Percentiles rank a stretch among this genome's conserved stretches.
Conservation (phyloP, 176 grass and related monocot species). For the Neostapfia colusana region DNA sequence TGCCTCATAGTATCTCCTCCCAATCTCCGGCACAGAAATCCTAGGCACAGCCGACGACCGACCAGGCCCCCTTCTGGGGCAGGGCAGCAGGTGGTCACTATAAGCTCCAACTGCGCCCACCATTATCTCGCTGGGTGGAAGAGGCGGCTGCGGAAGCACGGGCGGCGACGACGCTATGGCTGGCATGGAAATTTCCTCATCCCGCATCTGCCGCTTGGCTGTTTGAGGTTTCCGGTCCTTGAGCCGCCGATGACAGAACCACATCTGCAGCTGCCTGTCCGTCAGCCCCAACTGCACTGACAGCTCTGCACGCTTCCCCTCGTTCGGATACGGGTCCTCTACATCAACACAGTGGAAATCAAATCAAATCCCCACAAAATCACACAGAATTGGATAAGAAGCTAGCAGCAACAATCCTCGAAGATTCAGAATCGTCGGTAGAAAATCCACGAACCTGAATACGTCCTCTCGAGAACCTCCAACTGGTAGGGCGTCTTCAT, state of each 20-base stretch:
- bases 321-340: constrained; percentile 73
- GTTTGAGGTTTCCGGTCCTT: constrained; percentile 70
- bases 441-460: constrained; percentile 53
- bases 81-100: constrained; percentile 31
- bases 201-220: constrained; percentile 41
- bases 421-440: background rate
- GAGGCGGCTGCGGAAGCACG: constrained; percentile 37
- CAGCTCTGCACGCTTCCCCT: constrained; percentile 59
- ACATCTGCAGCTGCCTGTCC: constrained; percentile 97
- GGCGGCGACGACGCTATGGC: constrained; percentile 38
- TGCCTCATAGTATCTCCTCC: constrained; percentile 64
- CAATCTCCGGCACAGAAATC: constrained; percentile 52
- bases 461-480: constrained; percentile 86
- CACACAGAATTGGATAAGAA: background rate
- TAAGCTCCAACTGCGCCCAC: constrained; percentile 22
- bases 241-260: constrained; percentile 92
- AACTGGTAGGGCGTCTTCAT: constrained; percentile 99
- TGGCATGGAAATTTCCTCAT: constrained; percentile 48
- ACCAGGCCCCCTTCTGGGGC: constrained; percentile 38
- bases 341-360: constrained; percentile 34
- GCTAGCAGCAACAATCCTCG: background rate
- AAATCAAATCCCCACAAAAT: constrained; percentile 21
- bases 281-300: constrained; percentile 64
- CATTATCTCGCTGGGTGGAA: constrained; percentile 42
- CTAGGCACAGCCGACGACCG: constrained; percentile 63